Evolutionary conservation across 2,329 filamentous ascomycete genomes (phyloP).

Genomic region (Diaporthe citriasiana): DNA sequence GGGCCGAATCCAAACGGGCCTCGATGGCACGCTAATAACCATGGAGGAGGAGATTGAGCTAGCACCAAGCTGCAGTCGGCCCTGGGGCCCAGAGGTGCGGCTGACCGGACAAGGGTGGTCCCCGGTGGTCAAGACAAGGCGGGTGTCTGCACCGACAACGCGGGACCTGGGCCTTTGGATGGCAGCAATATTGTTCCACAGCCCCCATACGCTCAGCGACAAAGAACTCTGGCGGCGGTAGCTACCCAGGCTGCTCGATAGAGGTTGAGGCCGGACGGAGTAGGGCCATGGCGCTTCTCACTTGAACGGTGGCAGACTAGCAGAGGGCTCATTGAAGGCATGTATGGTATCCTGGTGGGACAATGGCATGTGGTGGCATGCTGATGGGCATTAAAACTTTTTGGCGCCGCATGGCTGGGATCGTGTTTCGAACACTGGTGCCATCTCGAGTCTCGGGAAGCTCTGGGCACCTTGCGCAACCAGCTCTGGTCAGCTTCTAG

Average conservation of each 20-base stretch:
- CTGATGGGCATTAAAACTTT: not conserved
- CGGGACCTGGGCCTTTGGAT: not conserved
- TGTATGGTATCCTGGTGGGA: not conserved
- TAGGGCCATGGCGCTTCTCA: not conserved
- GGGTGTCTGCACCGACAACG: constrained; percentile 26
- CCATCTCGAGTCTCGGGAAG: not conserved
- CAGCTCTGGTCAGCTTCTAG: not conserved
- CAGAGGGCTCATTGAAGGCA: not conserved
- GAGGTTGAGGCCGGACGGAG: not conserved
- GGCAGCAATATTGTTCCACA: not conserved
- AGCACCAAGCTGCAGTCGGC: constrained; percentile 18
- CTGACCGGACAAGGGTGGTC: constrained; percentile 11
- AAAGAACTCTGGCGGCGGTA: not conserved
- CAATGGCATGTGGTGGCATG: not conserved
- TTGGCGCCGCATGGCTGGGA: not conserved
- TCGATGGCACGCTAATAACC: constrained; percentile 31
- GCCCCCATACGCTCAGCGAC: not conserved
- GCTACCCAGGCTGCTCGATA: not conserved
- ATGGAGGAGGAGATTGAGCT: constrained; percentile 20
- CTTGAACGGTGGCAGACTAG: not conserved
- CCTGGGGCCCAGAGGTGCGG: constrained; percentile 27
- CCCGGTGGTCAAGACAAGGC: constrained; percentile 16
- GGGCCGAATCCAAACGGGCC: constrained; percentile 33
- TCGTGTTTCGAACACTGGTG: not conserved
- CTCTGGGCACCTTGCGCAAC: not conserved